A percentile compares a stretch with the other conserved stretches of the same genome.
Conservation (phyloP, 768 basidiomycete species). For the Rhodocollybia butyracea region DNA sequence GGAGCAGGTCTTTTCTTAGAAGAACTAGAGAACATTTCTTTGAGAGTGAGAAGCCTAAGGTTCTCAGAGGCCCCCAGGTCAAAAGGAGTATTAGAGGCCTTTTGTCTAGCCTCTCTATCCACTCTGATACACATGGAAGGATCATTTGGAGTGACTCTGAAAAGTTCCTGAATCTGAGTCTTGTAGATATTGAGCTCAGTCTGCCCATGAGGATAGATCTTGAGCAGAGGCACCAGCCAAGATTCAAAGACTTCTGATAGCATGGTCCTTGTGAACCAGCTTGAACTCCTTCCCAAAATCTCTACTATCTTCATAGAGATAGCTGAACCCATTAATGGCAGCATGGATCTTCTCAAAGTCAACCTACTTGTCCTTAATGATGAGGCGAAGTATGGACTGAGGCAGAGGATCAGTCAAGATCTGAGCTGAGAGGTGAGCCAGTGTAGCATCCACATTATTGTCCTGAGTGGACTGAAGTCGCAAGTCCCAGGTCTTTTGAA, state of each 20-base stretch:
- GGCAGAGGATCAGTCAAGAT: neutral
- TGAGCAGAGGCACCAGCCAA: neutral
- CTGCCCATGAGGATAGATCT: neutral
- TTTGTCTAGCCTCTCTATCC: neutral
- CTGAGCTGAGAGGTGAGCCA: neutral
- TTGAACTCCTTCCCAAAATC: neutral
- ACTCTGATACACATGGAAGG: neutral
- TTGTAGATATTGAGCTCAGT: neutral
- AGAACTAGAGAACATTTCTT: too few relatives aligned
- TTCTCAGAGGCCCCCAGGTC: too few relatives aligned
- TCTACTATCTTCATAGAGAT: neutral
- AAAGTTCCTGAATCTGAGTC: neutral
- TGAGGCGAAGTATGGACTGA: neutral
- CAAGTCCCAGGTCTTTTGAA: neutral
- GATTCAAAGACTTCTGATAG: neutral
- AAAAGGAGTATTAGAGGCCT: neutral
- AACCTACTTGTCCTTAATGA: neutral
- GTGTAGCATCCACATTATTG: neutral
- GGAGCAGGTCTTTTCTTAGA: too few relatives aligned
- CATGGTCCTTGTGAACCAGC: neutral
- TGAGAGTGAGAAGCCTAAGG: too few relatives aligned
- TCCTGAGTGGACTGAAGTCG: neutral
- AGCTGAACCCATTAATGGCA: neutral
- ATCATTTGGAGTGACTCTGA: neutral
- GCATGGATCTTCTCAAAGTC: neutral